Evolutionary conservation across 768 basidiomycete genomes (phyloP).

Genomic region (Termitomyces eurrhizus): DNA sequence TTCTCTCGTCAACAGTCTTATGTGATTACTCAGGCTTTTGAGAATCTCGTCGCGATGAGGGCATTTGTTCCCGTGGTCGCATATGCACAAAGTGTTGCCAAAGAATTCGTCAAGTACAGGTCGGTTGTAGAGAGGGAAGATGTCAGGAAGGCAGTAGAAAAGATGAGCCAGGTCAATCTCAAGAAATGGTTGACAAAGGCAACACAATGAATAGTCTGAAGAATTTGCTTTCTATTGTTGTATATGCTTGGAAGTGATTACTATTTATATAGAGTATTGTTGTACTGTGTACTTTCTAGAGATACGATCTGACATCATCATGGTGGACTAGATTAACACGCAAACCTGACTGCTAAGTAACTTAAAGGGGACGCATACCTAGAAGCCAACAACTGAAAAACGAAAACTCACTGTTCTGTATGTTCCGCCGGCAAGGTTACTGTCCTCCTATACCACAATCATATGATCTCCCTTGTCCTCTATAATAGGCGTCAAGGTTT

Average conservation of each 20-base stretch:
- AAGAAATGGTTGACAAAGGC: conserved; percentile 77
- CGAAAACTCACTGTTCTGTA: conserved; percentile 3
- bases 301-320: neutral
- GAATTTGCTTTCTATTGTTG: neutral
- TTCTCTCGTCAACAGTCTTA: neutral
- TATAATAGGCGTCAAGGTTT: conserved; percentile 5
- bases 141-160: conserved; percentile 65
- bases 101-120: conserved; percentile 74
- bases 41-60: conserved; percentile 52
- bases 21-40: conserved; percentile 59
- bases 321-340: conserved; percentile 2
- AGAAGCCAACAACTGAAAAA: neutral
- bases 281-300: neutral
- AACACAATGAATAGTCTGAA: conserved; percentile 29
- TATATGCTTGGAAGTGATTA: neutral
- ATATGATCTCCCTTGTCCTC: conserved; percentile 5
- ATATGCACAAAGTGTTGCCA: conserved; percentile 45
- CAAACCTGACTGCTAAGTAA: conserved; percentile 6
- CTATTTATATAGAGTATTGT: conserved; percentile 1
- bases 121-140: conserved; percentile 61
- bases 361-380: neutral
- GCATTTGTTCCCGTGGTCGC: conserved; percentile 54
- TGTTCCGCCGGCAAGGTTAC: neutral
- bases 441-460: conserved; percentile 20
- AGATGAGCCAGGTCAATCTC: conserved; percentile 61